These are phyloP conservation scores for Fusarium luffae DNA, from an alignment of 2,329 filamentous ascomycete genomes.

Conservation along the genomic window DNA sequence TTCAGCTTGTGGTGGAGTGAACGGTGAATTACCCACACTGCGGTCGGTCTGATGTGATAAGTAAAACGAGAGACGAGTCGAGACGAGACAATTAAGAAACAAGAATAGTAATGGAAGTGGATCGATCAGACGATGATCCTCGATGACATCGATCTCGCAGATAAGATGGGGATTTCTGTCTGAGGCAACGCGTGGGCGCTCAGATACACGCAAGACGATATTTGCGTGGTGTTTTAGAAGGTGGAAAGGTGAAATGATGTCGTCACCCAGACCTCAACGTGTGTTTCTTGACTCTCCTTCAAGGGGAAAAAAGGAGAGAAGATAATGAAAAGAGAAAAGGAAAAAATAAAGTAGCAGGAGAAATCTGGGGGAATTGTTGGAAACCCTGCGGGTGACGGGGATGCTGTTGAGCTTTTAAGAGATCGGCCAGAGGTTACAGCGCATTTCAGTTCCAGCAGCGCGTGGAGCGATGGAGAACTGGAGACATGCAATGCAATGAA, in stretches of 20 bases:
- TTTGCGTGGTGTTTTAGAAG: slow-evolving; percentile 27
- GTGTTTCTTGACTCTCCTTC: neutral
- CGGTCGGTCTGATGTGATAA: slow-evolving; percentile 14
- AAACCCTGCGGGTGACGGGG: slow-evolving; percentile 37
- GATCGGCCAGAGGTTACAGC: slow-evolving; percentile 31
- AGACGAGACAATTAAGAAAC: slow-evolving; percentile 8
- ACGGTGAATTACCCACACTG: slow-evolving; percentile 31
- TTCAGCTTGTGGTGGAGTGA: slow-evolving; percentile 18
- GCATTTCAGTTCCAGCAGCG: neutral
- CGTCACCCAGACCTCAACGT: neutral
- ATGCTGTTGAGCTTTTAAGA: slow-evolving; percentile 41
- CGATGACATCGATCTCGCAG: slow-evolving; percentile 32
- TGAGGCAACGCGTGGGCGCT: slow-evolving; percentile 16
- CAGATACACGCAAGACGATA: slow-evolving; percentile 5
- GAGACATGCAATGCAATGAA: neutral
- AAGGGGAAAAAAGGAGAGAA: neutral
- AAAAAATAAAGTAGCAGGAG: slow-evolving; percentile 12
- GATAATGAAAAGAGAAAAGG: neutral
- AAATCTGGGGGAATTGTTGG: slow-evolving; percentile 31
- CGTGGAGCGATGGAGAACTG: slow-evolving; percentile 22
- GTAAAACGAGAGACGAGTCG: slow-evolving; percentile 23
- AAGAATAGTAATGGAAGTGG: slow-evolving; percentile 22
- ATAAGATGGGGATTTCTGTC: slow-evolving; percentile 2
- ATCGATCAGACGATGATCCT: slow-evolving; percentile 32
- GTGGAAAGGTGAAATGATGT: slow-evolving; percentile 1